These are phyloP conservation scores for Baeospora myosura DNA, from an alignment of 1,284 basidiomycete genomes.

Conservation along the genomic window DNA sequence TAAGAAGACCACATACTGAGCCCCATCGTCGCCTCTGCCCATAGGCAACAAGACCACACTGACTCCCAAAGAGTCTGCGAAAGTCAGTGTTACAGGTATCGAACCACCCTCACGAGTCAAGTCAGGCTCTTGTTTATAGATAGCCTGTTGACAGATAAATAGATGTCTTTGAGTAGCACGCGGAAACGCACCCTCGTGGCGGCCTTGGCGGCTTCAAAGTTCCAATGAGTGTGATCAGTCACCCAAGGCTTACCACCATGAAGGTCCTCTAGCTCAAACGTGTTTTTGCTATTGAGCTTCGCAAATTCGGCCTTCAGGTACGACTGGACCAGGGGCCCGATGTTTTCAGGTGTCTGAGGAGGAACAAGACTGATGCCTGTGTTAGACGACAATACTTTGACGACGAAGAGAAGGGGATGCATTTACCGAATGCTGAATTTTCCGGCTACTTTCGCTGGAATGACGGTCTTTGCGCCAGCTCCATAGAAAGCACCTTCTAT, in stretches of 20 bases:
- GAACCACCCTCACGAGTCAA: conserved; percentile 93
- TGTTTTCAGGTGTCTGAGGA: conserved; percentile 75
- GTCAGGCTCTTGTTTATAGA: conserved; percentile 82
- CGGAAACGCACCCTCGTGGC: conserved; percentile 59
- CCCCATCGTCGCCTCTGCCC: conserved; percentile 90
- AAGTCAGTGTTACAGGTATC: conserved; percentile 93
- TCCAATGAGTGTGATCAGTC: conserved; percentile 83
- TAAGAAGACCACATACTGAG: conserved; percentile 54
- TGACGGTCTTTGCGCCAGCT: conserved; percentile 89
- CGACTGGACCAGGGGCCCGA: conserved; percentile 65
- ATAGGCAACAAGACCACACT: conserved; percentile 87
- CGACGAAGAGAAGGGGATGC: neutral
- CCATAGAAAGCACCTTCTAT: conserved; percentile 96
- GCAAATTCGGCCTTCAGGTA: conserved; percentile 78
- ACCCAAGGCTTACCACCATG: conserved; percentile 92
- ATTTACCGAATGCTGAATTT: conserved; percentile 89
- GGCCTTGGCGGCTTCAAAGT: conserved; percentile 85
- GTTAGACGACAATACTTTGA: neutral
- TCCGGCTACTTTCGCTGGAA: conserved; percentile 83
- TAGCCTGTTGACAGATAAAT: conserved; percentile 33
- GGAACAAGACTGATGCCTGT: conserved; percentile 68
- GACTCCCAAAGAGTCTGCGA: conserved; percentile 80
- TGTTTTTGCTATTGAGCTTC: conserved; percentile 80
- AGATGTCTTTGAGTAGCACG: conserved; percentile 1
- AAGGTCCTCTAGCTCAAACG: conserved; percentile 48